Conservation (phyloP, 495 filamentous ascomycete genomes). For the Staphylotrichum longicolle region DNA sequence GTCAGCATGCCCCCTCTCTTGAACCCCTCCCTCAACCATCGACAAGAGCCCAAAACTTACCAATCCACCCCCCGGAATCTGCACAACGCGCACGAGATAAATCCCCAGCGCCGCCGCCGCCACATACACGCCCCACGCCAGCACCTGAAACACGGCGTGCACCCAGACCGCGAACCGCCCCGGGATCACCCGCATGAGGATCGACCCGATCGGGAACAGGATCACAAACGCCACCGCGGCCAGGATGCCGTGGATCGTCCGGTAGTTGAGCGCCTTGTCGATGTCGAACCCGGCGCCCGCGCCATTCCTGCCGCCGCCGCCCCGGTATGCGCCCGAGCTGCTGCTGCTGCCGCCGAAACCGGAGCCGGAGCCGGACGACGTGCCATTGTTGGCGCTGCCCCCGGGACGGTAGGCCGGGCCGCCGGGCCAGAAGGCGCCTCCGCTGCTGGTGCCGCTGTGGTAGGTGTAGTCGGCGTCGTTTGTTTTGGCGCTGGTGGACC, state of each 20-base stretch:
- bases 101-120: constrained; percentile 62
- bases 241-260: constrained; percentile 39
- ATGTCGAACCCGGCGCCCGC: not conserved
- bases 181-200: constrained; percentile 47
- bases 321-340: not conserved
- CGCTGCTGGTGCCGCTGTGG: not conserved
- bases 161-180: constrained; percentile 30
- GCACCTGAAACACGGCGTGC: constrained; percentile 57
- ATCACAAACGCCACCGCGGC: constrained; percentile 44
- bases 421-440: not conserved
- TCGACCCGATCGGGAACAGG: constrained; percentile 53
- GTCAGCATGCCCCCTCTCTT: not conserved
- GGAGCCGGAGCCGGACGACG: too few relatives aligned
- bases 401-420: not conserved
- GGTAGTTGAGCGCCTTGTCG: constrained; percentile 12
- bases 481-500: too few relatives aligned
- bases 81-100: constrained; percentile 39
- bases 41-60: constrained; percentile 13
- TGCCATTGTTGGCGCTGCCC: too few relatives aligned
- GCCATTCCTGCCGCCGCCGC: constrained; percentile 3
- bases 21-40: not conserved
- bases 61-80: constrained; percentile 23
- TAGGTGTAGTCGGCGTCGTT: too few relatives aligned
- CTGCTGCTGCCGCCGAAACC: not conserved
- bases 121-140: constrained; percentile 50